Evolutionary conservation across 768 basidiomycete genomes (phyloP).

Genomic region (Termitomyces sp.): DNA sequence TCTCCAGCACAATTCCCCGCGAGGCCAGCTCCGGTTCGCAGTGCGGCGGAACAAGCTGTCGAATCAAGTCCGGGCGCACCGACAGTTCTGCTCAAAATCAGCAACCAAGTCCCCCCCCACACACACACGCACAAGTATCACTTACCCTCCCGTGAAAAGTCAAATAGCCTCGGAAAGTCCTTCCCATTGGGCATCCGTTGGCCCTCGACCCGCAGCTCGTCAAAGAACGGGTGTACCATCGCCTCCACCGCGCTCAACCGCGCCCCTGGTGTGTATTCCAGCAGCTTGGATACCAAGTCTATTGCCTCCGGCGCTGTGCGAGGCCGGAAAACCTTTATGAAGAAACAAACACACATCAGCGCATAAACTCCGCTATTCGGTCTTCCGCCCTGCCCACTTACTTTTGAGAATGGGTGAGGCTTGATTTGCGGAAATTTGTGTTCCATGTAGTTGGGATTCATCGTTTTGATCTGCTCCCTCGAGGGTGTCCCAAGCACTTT

Average conservation of each 20-base stretch:
- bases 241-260: conserved; percentile 87
- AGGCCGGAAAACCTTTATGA: conserved; percentile 86
- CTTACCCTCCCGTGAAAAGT: conserved; percentile 92
- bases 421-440: conserved; percentile 99
- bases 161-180: conserved; percentile 89
- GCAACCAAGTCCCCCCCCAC: too few relatives aligned
- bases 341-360: background rate
- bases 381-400: conserved; percentile 24
- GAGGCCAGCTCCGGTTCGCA: conserved; percentile 86
- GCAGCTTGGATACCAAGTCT: conserved; percentile 87
- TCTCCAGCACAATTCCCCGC: conserved; percentile 81
- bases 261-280: conserved; percentile 97
- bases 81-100: conserved; percentile 69
- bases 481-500: conserved; percentile 98
- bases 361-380: background rate
- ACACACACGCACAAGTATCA: conserved; percentile 10
- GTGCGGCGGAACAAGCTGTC: conserved; percentile 84
- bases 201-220: conserved; percentile 87
- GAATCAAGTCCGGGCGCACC: conserved; percentile 91
- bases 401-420: conserved; percentile 98
- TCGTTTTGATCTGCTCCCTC: conserved; percentile 99
- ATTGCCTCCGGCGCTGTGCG: conserved; percentile 96
- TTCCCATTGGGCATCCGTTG: conserved; percentile 96
- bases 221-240: conserved; percentile 96
- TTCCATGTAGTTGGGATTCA: conserved; percentile 99